These are phyloP conservation scores for Hsuehochloa calcarea DNA, from an alignment of 176 grass and related monocot species.

Conservation along the genomic window DNA sequence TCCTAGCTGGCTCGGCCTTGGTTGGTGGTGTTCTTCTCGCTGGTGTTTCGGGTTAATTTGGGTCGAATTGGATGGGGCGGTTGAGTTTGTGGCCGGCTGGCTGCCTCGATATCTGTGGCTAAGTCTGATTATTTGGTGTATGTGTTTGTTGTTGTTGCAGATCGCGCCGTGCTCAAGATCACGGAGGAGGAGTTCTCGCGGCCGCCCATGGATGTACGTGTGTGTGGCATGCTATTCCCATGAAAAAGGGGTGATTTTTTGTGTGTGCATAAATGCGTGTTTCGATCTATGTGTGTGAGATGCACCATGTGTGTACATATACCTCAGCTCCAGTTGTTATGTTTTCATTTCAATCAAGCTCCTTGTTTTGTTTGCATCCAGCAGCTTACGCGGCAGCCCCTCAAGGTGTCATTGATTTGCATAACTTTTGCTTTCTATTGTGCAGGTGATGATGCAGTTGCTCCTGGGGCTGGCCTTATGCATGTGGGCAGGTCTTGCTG, in stretches of 20 bases:
- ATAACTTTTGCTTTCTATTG: background rate
- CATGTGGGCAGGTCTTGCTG: constrained; percentile 74
- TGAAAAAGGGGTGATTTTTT: no score
- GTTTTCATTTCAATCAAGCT: background rate
- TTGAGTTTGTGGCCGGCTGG: background rate
- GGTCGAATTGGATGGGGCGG: background rate
- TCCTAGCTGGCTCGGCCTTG: background rate
- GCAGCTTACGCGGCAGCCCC: background rate
- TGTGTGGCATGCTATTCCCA: background rate
- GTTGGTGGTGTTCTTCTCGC: background rate
- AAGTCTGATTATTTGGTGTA: constrained; percentile 12
- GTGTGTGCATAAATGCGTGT: no score
- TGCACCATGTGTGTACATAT: no score
- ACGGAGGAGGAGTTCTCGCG: constrained; percentile 79
- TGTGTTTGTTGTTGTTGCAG: constrained; percentile 40
- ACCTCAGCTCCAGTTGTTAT: no score
- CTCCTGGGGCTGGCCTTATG: constrained; percentile 75
- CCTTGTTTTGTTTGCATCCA: background rate
- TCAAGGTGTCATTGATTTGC: background rate
- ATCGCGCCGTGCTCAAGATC: constrained; percentile 84
- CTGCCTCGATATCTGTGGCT: background rate
- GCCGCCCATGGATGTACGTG: constrained; percentile 62
- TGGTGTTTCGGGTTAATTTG: background rate
- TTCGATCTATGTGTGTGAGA: no score
- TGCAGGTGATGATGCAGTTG: constrained; percentile 76